phyloP scores from a whole-genome alignment of 805 yeast genomes.

The Saccharomycopsis sp. region DNA sequence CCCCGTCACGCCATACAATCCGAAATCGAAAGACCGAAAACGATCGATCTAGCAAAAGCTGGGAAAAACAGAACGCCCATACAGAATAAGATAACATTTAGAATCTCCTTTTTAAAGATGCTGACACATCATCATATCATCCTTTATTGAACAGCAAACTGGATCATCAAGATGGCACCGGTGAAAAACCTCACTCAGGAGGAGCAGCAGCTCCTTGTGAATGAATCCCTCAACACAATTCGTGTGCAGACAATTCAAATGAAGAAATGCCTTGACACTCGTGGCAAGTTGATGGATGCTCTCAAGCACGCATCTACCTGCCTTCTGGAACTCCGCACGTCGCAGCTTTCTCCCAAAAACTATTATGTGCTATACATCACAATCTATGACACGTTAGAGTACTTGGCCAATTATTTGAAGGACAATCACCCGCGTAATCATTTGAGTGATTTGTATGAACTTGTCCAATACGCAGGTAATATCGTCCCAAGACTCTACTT shows the following conservation, averaged over 20 bases:
- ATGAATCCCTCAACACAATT: constrained; percentile 44
- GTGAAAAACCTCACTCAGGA: constrained; percentile 20
- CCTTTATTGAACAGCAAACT: background rate
- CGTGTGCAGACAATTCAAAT: constrained; percentile 66
- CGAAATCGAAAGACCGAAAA: too few species aligned
- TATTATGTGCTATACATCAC: constrained; percentile 87
- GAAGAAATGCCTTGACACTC: constrained; percentile 66
- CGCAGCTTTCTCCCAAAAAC: constrained; percentile 74
- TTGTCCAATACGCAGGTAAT: constrained; percentile 93
- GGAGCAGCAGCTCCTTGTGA: constrained; percentile 31
- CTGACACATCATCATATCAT: background rate
- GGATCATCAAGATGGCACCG: constrained; percentile 8
- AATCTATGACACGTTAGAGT: constrained; percentile 74
- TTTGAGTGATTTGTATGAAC: constrained; percentile 84
- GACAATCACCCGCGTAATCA: constrained; percentile 61
- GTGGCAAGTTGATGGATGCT: constrained; percentile 75
- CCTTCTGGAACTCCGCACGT: constrained; percentile 74
- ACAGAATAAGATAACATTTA: too few species aligned
- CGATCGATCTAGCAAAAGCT: too few species aligned
- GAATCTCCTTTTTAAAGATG: background rate
- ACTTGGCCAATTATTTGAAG: constrained; percentile 55
- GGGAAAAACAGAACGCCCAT: too few species aligned
- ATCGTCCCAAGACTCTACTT: constrained; percentile 86
- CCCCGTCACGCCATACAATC: too few species aligned
- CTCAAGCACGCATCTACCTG: constrained; percentile 79